A percentile compares a stretch with the other conserved stretches of the same genome.
Conservation (phyloP, 83 land plant genomes). For the Picea abies region DNA sequence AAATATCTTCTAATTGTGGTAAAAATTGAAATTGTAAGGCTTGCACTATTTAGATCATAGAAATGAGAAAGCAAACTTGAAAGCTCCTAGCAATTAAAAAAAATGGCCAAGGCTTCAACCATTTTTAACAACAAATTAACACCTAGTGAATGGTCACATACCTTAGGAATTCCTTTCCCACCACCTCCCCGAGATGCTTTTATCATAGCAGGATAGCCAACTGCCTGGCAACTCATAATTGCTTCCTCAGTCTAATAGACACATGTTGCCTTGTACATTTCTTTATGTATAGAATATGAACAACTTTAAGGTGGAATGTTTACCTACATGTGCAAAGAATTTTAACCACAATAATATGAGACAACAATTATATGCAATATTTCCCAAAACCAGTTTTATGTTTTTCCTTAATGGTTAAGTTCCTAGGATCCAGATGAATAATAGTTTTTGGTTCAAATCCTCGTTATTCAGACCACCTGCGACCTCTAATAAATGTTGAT, state of each 20-base stretch:
- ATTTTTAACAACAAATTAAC: neutral
- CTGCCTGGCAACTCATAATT: constrained; percentile 78
- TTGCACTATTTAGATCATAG: neutral
- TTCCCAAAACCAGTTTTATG: neutral
- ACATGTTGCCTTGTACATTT: constrained; percentile 83
- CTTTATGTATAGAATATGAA: constrained; percentile 81
- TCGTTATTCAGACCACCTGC: too few species aligned
- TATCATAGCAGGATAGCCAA: constrained; percentile 99
- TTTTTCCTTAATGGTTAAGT: too few species aligned
- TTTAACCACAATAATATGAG: neutral
- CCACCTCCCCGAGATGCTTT: constrained; percentile 99
- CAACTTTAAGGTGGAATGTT: constrained; percentile 77
- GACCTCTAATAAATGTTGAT: too few species aligned
- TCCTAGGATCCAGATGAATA: neutral
- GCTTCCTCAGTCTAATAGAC: constrained; percentile 95
- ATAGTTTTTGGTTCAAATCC: too few species aligned
- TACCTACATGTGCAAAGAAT: constrained; percentile 49
- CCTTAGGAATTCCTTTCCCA: constrained; percentile 99
- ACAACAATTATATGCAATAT: neutral
- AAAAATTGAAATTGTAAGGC: neutral
- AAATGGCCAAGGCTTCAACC: neutral
- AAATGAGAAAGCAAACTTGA: neutral
- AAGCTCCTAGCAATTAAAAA: neutral
- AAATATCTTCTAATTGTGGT: neutral
- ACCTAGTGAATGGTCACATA: constrained; percentile 19